These are phyloP conservation scores for Cordyceps pruinosa DNA, from an alignment of 2,329 filamentous ascomycete genomes.

Conservation along the genomic window DNA sequence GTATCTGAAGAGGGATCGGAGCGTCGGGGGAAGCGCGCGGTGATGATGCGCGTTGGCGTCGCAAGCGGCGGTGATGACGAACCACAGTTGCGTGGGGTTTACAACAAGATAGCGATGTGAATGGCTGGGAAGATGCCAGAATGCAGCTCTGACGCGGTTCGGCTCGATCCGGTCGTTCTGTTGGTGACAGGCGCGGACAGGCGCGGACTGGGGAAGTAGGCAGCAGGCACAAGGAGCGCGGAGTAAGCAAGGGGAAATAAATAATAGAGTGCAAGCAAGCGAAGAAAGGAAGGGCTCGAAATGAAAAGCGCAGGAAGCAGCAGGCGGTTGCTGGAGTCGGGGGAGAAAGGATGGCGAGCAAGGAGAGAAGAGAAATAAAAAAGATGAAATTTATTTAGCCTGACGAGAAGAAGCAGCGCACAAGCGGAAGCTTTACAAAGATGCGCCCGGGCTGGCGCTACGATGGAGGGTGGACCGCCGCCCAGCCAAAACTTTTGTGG, in stretches of 20 bases:
- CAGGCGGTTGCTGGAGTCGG: not conserved
- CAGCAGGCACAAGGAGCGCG: not conserved
- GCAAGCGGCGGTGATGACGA: not conserved
- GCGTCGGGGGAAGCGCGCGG: not conserved
- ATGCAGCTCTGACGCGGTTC: not conserved
- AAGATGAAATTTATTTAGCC: not conserved
- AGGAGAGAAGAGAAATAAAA: not conserved
- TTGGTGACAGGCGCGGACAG: not conserved
- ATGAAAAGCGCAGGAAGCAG: not conserved
- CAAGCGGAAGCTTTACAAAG: not conserved
- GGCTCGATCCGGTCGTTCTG: not conserved
- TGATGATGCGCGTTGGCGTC: not conserved
- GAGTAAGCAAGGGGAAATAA: not conserved
- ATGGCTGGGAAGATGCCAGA: not conserved
- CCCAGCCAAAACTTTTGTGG: slow-evolving; percentile 1
- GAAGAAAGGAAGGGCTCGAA: not conserved
- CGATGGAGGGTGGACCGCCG: not conserved
- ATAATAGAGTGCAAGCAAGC: no score
- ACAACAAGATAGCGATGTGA: not conserved
- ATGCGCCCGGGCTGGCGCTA: not conserved
- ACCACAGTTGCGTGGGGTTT: not conserved
- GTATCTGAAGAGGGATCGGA: slow-evolving; percentile 1
- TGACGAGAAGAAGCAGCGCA: not conserved
- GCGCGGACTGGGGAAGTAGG: not conserved
- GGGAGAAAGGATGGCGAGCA: not conserved